Base-by-base conservation (phyloP, 2,329 filamentous ascomycete species). In the Decorospora gaudefroyi region DNA sequence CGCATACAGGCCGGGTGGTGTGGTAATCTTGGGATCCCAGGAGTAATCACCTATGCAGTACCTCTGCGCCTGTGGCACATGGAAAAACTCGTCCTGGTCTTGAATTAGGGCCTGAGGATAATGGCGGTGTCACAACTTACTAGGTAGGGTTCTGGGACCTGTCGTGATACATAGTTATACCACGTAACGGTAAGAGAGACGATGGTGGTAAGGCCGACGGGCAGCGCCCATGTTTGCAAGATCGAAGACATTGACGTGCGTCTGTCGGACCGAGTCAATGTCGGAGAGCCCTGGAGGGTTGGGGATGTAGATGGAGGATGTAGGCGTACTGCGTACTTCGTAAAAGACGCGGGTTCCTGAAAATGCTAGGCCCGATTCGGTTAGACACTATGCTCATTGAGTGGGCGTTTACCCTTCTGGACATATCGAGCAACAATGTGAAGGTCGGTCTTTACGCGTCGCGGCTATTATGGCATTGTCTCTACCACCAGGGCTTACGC, bases 11-110 rank as follows among this genome's bases (percentile, higher is more conserved):
- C 91, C 93, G 0, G 93, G 92, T 0, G 93, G 93, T 1, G 93
- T 99, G 0, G 93, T 99, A 65, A 99, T 93, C 69, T 97, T 99
- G 47, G 92, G 86, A 70, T 99, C 91, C 93, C 93, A 99, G 42
- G 88, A 78, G 9, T 70, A 67, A 40, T 80, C 79, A 8, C 86
- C 85, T 27, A 80, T 69, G 69, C 91, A 96, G 69, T 96, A 99
- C 19, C 81, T 83, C 61, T 95, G 89, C 0, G 90, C 90, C 72
- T 99, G 93, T 0, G 90, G 88, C 15, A 96, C 85, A 68, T 99
- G 89, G 52, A 93, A 95, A 19, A 90, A 76, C 65, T 95, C 89
- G 67, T 95, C 89, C 88, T 92, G 51, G 1, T 6, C 4, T 7
- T 23, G 12, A 4, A 39, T 54, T 15, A 56, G 44, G 21, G n/a